These are phyloP conservation scores for Coemansia reversa DNA, from an alignment of 192 early-diverging fungal species.

Conservation along the genomic window DNA sequence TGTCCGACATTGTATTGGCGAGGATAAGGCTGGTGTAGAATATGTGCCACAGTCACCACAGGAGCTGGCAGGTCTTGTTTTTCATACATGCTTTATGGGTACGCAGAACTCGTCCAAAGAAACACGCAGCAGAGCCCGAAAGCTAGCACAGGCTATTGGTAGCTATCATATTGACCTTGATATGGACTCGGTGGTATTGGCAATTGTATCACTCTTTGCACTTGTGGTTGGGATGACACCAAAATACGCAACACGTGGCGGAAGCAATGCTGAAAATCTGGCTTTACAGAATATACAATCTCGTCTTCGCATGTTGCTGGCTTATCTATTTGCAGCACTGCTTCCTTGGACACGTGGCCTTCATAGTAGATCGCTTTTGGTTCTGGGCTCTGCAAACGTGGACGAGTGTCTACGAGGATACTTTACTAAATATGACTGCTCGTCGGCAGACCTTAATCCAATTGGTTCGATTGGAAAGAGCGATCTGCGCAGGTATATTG, in stretches of 20 bases:
- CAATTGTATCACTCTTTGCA: conserved; percentile 74
- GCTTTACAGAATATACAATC: conserved; percentile 98
- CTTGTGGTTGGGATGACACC: conserved; percentile 75
- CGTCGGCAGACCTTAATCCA: conserved; percentile 94
- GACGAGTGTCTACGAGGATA: conserved; percentile 97
- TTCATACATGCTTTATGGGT: conserved; percentile 97
- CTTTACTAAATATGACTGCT: conserved; percentile 98
- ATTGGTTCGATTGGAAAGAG: conserved; percentile 92
- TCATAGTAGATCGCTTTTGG: conserved; percentile 70
- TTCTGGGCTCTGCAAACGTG: conserved; percentile 95
- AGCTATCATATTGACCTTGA: conserved; percentile 89
- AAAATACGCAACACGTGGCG: conserved; percentile 80
- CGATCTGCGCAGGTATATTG: conserved; percentile 84
- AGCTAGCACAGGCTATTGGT: conserved; percentile 78
- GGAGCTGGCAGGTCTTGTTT: conserved; percentile 82
- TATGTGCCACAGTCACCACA: conserved; percentile 75
- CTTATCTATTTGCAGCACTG: conserved; percentile 94
- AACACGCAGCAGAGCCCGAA: conserved; percentile 76
- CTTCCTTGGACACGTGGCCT: conserved; percentile 77
- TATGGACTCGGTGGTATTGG: conserved; percentile 80
- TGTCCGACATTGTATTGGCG: conserved; percentile 62
- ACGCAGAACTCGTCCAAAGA: conserved; percentile 86
- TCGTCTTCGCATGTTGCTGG: conserved; percentile 89
- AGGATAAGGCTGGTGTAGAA: conserved; percentile 26
- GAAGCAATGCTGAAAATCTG: conserved; percentile 81